These are phyloP conservation scores for Edaphochlamys debaryana DNA, from an alignment of 139 green algal genomes.

Conservation along the genomic window DNA sequence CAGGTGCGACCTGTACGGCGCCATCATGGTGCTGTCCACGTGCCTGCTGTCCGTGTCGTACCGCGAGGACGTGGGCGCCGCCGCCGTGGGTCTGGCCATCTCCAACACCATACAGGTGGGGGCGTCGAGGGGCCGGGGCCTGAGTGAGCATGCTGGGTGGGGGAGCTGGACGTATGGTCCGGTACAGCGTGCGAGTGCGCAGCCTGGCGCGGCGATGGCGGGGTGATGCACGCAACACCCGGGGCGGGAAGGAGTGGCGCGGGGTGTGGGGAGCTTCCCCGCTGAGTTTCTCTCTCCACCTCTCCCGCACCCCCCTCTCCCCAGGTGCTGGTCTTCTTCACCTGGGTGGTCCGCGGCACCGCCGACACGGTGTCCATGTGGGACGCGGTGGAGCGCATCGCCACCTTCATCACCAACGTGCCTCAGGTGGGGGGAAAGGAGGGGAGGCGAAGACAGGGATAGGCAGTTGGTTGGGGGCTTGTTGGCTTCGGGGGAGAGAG, in stretches of 20 bases:
- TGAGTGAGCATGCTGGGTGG: too few relatives aligned
- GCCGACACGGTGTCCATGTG: conserved; percentile 73
- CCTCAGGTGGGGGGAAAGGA: conserved; percentile 15
- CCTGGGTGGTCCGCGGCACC: conserved; percentile 70
- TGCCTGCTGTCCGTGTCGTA: conserved; percentile 63
- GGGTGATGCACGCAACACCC: too few relatives aligned
- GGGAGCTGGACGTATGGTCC: too few relatives aligned
- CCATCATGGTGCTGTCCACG: conserved; percentile 68
- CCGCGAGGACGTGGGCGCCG: conserved; percentile 50
- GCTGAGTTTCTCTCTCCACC: too few relatives aligned
- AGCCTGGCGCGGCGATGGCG: too few relatives aligned
- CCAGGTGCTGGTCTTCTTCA: conserved; percentile 78
- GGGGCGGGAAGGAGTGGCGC: too few relatives aligned
- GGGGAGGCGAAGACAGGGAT: too few relatives aligned
- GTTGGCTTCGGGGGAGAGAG: too few relatives aligned
- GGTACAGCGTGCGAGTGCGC: too few relatives aligned
- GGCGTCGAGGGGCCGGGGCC: neutral
- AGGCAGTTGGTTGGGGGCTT: too few relatives aligned
- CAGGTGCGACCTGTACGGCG: conserved; percentile 72
- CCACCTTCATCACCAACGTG: conserved; percentile 57
- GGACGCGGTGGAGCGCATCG: conserved; percentile 70
- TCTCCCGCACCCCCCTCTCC: too few relatives aligned
- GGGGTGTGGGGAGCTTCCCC: too few relatives aligned
- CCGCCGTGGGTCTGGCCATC: conserved; percentile 71
- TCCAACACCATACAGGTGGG: conserved; percentile 74